Evolutionary conservation across 139 green algal genomes (phyloP).

Genomic region (Chlorella ohadii): DNA sequence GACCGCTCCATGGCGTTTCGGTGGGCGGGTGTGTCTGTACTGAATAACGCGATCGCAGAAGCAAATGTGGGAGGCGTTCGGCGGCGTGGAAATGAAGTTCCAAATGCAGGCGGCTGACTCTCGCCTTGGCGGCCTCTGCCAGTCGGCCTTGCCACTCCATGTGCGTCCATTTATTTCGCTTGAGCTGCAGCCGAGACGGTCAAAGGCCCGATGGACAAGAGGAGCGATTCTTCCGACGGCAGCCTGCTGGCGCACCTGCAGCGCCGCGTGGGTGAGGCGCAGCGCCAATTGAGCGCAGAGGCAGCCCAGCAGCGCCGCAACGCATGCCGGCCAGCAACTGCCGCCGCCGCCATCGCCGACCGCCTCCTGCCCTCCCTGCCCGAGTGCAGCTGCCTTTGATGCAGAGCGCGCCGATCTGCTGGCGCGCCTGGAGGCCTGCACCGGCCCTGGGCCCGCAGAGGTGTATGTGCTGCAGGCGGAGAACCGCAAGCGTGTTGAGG

Average conservation of each 20-base stretch:
- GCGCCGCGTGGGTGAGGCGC: background rate
- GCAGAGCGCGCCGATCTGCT: conserved; percentile 77
- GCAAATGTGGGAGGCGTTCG: no score
- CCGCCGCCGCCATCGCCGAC: background rate
- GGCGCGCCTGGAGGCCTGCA: conserved; percentile 63
- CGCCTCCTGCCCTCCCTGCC: background rate
- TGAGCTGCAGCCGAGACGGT: no score
- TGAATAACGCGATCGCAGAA: no score
- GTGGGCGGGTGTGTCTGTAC: no score
- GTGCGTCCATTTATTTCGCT: no score
- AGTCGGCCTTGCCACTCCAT: no score
- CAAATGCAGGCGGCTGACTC: no score
- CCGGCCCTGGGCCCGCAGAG: conserved; percentile 48
- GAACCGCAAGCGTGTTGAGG: conserved; percentile 73
- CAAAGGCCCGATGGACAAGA: no score
- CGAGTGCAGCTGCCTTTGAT: conserved; percentile 45
- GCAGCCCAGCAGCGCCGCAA: background rate
- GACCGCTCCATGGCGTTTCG: no score
- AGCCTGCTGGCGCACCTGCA: conserved; percentile 1
- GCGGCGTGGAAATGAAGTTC: no score
- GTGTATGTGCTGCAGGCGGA: conserved; percentile 80
- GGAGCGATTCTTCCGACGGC: no score
- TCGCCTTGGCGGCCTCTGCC: no score
- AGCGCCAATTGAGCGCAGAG: background rate
- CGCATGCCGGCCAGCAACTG: background rate